Evolutionary conservation across 441 rosid species (phyloP), one percentile per base, ranked within the genome.

Genomic region (Corymbia calophylla): DNA sequence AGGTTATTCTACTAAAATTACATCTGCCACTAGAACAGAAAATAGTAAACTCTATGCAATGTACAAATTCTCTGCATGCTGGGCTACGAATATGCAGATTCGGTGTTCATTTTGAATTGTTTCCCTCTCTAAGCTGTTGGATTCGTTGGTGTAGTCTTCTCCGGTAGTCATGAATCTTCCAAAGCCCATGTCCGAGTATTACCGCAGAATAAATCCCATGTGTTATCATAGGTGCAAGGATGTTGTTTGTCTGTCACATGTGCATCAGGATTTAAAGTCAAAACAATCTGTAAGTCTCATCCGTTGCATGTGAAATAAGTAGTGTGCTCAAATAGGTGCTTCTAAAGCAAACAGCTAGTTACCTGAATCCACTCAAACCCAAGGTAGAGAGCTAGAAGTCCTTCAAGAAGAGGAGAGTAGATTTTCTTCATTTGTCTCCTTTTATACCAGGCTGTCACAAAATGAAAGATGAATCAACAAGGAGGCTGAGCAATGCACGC

Each of bases 351-450:
- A 35, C 39, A 25, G 44, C 54, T 19, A 66, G 82, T 54, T 87
- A 96, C 99, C 98, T 95, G 96, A 88, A 96, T 98, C 99, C 98
- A 98, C 89, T 96, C 98, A 31, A 96, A 95, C 93, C 99, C 99
- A 18, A 96, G 98, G 95, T 96, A 98, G 64, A 98, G 95, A 56
- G 97, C 98, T 91, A 97, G 91, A 62, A 98, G 92, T 39, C 99
- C 98, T 95, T 98, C 98, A 14, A 98, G 94, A n/a, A 98, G 97
- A 15, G 99, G 99, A 55, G 99, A 97, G 95, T 97, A 97, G 70
- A 98, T 97, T 93, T 96, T 97, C 90, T 94, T 97, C 99, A 98
- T 97, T 88, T 98, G 98, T 93, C 97, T 95, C 93, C 97, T 95
- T 91, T 98, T 97, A 17, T 98, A 98, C 99, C 99, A 97, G 13